Percentiles rank a stretch among this genome's conserved stretches.
These are phyloP conservation scores for Hibiscus tridactylites DNA, from an alignment of 345 rosid genomes.

Conservation along the genomic window DNA sequence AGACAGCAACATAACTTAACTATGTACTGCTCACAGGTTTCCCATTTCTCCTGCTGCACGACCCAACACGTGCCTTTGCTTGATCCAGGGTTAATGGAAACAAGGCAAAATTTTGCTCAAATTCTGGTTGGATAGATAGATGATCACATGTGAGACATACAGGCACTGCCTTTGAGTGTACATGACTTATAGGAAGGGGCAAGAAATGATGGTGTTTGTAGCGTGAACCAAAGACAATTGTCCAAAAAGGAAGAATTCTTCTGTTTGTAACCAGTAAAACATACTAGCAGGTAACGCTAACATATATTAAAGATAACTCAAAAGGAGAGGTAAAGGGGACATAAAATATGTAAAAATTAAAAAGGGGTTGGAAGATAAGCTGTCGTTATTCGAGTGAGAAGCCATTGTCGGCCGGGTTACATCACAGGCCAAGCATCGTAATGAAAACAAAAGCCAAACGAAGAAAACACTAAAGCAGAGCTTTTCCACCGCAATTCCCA, in stretches of 20 bases:
- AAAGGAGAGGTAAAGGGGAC: neutral
- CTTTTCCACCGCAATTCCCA: neutral
- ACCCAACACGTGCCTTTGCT: slow-evolving; percentile 12
- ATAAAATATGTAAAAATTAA: neutral
- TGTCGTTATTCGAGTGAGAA: neutral
- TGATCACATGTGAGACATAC: slow-evolving; percentile 19
- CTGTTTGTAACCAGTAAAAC: neutral
- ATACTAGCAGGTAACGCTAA: neutral
- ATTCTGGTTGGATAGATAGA: neutral
- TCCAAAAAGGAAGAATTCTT: neutral
- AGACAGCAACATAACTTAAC: neutral
- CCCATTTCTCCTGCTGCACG: slow-evolving; percentile 1
- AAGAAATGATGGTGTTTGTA: slow-evolving; percentile 24
- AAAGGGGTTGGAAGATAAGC: neutral
- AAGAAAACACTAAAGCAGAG: neutral
- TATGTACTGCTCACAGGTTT: neutral
- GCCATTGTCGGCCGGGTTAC: neutral
- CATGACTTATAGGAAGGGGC: slow-evolving; percentile 16
- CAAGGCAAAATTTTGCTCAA: neutral
- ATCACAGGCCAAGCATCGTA: neutral
- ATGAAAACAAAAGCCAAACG: neutral
- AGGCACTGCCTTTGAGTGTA: slow-evolving; percentile 10
- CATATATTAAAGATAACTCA: neutral
- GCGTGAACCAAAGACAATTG: slow-evolving; percentile 25
- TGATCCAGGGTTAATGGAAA: slow-evolving; percentile 1